Percentiles rank a stretch among this genome's conserved stretches.
Evolutionary conservation across 2,329 filamentous ascomycete species (phyloP).

Genomic region (Fusarium proliferatum): DNA sequence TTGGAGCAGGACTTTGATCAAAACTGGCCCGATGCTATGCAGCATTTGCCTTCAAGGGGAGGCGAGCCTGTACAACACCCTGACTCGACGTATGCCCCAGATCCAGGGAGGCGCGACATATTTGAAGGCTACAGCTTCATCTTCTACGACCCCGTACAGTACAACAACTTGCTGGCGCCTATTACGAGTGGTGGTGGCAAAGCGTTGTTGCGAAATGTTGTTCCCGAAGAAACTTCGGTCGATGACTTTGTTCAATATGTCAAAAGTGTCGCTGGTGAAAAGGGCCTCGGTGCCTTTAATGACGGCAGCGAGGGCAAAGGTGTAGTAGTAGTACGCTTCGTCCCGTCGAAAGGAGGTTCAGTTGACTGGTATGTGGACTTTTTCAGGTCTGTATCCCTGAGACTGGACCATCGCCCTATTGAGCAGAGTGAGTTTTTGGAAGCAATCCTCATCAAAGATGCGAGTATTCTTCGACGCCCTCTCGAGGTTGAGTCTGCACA

Average conservation of each 20-base stretch:
- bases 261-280: slow-evolving; percentile 78
- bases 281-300: slow-evolving; percentile 73
- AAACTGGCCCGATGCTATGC: slow-evolving; percentile 79
- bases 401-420: slow-evolving; percentile 83
- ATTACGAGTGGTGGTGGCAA: slow-evolving; percentile 88
- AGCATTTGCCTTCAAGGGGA: slow-evolving; percentile 78
- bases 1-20: slow-evolving; percentile 84
- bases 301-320: slow-evolving; percentile 73
- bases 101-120: slow-evolving; percentile 72
- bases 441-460: slow-evolving; percentile 84
- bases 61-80: slow-evolving; percentile 79
- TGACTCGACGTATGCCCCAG: slow-evolving; percentile 77
- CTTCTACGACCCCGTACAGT: slow-evolving; percentile 82
- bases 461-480: slow-evolving; percentile 75
- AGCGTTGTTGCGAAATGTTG: slow-evolving; percentile 73
- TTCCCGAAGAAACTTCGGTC: slow-evolving; percentile 71
- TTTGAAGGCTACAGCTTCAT: slow-evolving; percentile 92
- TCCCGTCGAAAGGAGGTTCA: slow-evolving; percentile 65
- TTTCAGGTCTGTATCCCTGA: slow-evolving; percentile 73
- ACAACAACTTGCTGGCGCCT: slow-evolving; percentile 76
- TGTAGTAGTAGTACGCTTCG: slow-evolving; percentile 81
- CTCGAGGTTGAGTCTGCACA: slow-evolving; percentile 62
- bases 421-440: slow-evolving; percentile 93
- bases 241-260: slow-evolving; percentile 84
- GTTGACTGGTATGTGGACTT: slow-evolving; percentile 77